Conservation (phyloP, 352 stramenopile species). For the Pythium chondricola region DNA sequence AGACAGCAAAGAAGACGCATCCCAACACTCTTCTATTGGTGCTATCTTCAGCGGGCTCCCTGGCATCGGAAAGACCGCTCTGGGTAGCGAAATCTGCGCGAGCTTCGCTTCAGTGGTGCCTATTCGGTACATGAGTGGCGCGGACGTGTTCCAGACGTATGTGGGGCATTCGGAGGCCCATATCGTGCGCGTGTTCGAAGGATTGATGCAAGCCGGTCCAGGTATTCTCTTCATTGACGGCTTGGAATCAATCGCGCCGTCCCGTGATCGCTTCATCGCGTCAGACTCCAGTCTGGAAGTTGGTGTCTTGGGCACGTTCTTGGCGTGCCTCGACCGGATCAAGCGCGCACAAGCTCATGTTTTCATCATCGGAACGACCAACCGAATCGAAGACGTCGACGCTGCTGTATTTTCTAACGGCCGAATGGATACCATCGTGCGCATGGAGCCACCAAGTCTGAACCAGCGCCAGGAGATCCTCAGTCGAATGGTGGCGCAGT, state of each 20-base stretch:
- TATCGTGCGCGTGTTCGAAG: conserved; percentile 58
- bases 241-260: conserved; percentile 82
- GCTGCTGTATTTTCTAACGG: conserved; percentile 92
- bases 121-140: conserved; percentile 59
- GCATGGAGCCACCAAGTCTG: conserved; percentile 93
- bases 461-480: conserved; percentile 90
- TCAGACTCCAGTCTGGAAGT: conserved; percentile 62
- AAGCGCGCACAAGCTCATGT: conserved; percentile 31
- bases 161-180: conserved; percentile 87
- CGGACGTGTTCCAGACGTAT: conserved; percentile 93
- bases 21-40: conserved; percentile 30
- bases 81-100: conserved; percentile 41
- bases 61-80: conserved; percentile 63
- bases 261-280: conserved; percentile 46
- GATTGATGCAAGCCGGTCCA: conserved; percentile 31
- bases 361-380: conserved; percentile 77
- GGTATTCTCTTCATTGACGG: conserved; percentile 87
- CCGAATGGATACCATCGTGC: conserved; percentile 94
- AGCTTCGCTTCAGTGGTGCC: conserved; percentile 26
- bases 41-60: conserved; percentile 62
- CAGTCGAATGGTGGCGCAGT: conserved; percentile 83
- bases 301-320: conserved; percentile 74
- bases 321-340: conserved; percentile 81
- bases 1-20: not conserved
- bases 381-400: conserved; percentile 81